Evolutionary conservation across 352 stramenopile genomes (phyloP).

Genomic region (Globisporangium carolinianum): DNA sequence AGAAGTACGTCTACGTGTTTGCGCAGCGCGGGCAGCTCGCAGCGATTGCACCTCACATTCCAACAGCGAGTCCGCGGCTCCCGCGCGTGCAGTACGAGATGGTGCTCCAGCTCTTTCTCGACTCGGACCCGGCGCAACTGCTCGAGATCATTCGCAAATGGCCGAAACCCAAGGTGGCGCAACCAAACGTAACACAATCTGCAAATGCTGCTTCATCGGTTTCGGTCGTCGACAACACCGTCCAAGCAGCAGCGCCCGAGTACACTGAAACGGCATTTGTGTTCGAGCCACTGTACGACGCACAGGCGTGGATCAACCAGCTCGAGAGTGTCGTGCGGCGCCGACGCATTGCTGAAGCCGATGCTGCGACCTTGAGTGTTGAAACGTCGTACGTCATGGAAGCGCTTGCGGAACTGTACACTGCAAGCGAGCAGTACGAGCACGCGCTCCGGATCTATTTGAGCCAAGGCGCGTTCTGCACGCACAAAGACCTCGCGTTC

Average conservation of each 20-base stretch:
- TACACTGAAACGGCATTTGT: slow-evolving; percentile 65
- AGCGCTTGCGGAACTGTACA: slow-evolving; percentile 74
- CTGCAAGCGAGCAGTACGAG: slow-evolving; percentile 74
- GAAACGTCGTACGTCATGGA: slow-evolving; percentile 83
- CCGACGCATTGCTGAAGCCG: slow-evolving; percentile 57
- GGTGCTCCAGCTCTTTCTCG: slow-evolving; percentile 80
- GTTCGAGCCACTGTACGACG: slow-evolving; percentile 76
- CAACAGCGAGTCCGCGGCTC: slow-evolving; percentile 61
- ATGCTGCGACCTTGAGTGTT: slow-evolving; percentile 50
- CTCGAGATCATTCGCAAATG: slow-evolving; percentile 79
- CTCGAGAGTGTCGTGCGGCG: slow-evolving; percentile 68
- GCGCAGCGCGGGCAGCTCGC: slow-evolving; percentile 66
- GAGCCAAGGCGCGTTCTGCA: slow-evolving; percentile 77
- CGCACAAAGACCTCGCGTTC: slow-evolving; percentile 82
- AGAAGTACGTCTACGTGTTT: slow-evolving; percentile 87
- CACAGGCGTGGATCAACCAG: slow-evolving; percentile 76
- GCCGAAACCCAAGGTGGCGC: slow-evolving; percentile 41
- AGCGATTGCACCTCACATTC: slow-evolving; percentile 64
- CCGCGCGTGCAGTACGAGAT: slow-evolving; percentile 77
- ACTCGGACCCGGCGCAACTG: slow-evolving; percentile 68
- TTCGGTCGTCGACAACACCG: background rate
- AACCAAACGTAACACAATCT: no score
- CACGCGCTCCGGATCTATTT: slow-evolving; percentile 80
- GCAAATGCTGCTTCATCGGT: no score
- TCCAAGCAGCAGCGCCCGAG: slow-evolving; percentile 31